Base-by-base conservation (phyloP, 768 basidiomycete species). In the Termitomyces sp. region DNA sequence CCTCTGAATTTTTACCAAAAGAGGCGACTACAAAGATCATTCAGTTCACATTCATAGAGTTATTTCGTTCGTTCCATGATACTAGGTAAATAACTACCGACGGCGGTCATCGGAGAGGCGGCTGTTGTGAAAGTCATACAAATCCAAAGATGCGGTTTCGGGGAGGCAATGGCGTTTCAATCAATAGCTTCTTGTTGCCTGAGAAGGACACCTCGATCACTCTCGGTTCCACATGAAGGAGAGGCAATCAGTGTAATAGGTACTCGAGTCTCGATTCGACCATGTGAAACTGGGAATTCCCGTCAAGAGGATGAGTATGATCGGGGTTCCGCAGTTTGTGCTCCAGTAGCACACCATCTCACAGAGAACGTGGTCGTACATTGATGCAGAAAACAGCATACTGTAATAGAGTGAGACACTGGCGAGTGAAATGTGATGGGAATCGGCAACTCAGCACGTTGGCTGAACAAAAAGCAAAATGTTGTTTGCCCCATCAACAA, bases 401-500 rank as follows among this genome's bases (percentile, higher is more conserved):
- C 32, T n/a, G 30, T 10, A 7, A 50, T 12, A 33, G 49, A 32
- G 18, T 12, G 12, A 46, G 12, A 23, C 40, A 18, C 9, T n/a
- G 18, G 4, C 40, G 12, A 12, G 3, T 41, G 35, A 36, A 18
- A 10, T 38, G 7, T 6, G 33, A 5, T 6, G 5, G 5, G 10
- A 18, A 14, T 16, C 4, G 18, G 41, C 16, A 8, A 26, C 7
- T 7, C 6, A 23, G 23, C 6, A 7, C 61, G 64, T 62, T 55
- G 58, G 60, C 56, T 66, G 65, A 69, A 63, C 68, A 64, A 66
- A 68, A 66, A 61, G 53, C 69, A 67, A 64, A 63, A 70, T 18
- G 44, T 51, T 50, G 30, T 30, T 57, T 38, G 23, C 26, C 35
- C 35, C 3, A 7, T 36, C 16, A 35, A 14, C 50, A 26, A 18